Evolutionary conservation across 225 moss, liverwort and hornwort species (phyloP).

Genomic region (Bryoerythrophyllum caledonicum): DNA sequence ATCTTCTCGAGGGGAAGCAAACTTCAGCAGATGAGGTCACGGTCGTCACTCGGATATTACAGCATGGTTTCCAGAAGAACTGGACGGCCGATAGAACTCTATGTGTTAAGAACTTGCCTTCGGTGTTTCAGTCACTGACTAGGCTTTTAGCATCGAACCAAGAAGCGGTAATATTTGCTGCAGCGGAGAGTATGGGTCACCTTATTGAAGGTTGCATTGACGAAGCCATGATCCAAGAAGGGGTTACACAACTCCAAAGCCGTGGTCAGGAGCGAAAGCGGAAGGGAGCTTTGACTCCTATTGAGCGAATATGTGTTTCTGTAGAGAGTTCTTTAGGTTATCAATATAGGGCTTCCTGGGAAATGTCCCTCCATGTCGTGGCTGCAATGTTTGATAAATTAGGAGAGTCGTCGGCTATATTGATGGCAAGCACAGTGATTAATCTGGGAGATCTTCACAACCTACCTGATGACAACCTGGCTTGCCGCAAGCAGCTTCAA

Average conservation of each 20-base stretch:
- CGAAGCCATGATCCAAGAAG: conserved; percentile 74
- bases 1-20: conserved; percentile 59
- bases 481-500: conserved; percentile 91
- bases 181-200: conserved; percentile 77
- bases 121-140: conserved; percentile 71
- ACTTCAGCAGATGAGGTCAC: conserved; percentile 88
- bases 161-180: conserved; percentile 84
- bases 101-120: conserved; percentile 70
- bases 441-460: conserved; percentile 82
- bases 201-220: conserved; percentile 75
- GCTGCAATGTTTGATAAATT: conserved; percentile 82
- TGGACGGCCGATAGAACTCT: conserved; percentile 52
- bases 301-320: conserved; percentile 85
- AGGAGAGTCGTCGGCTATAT: conserved; percentile 62
- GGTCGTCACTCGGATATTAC: conserved; percentile 80
- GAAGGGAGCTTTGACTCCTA: conserved; percentile 58
- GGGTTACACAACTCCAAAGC: conserved; percentile 51
- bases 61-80: conserved; percentile 78
- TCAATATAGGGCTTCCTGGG: conserved; percentile 95
- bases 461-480: conserved; percentile 79
- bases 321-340: conserved; percentile 92
- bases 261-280: conserved; percentile 48
- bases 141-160: conserved; percentile 81
- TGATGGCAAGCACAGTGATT: conserved; percentile 79
- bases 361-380: conserved; percentile 88